Evolutionary conservation across 1,284 basidiomycete species (phyloP), one percentile per base, ranked within the genome.

Genomic region (Amylostereum areolatum): DNA sequence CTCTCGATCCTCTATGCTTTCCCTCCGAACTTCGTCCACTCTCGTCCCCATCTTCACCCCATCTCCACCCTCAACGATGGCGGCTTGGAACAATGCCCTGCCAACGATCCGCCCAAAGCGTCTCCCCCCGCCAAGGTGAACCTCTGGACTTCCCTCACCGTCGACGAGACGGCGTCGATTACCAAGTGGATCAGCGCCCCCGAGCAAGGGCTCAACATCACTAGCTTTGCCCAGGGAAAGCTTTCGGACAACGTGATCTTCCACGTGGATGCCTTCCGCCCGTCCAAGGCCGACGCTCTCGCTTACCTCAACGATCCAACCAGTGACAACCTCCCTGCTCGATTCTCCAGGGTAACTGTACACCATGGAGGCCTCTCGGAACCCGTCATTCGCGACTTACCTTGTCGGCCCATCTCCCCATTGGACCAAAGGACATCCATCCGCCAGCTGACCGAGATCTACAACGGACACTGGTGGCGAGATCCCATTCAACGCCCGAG

Each of bases 331-430:
- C 58, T 64, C 0, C 72, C 72, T 0, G 52, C 62, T 34, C 65
- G 66, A 45, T 70, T 66, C 56, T 73, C 75, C 2, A 63, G 75
- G 46, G 78, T 76, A n/a, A 69, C 74, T 8, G 64, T 84, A 45
- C 73, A 80, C 55, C 75, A 78, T 56, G 80, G 79, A 33, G 69
- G 66, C 9, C 61, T 59, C 8, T 48, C 53, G 4, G 63, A 63
- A 3, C 79, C 80, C 8, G 57, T 66, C 8, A 68, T 81, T 25
- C 69, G 66, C 54, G 75, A 80, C 55, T 80, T 80, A 80, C 56
- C 65, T 80, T 6, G 72, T 83, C 29, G 81, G 80, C 0, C 81
- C 80, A n/a, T 1, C 66, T 83, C 9, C 80, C 80, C 1, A 62
- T 75, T 24, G 59, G 64, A 32, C 40, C 54, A 9, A 53, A 62